These are phyloP conservation scores for Spatholobus suberectus DNA, from an alignment of 306 rosid species.

Conservation along the genomic window DNA sequence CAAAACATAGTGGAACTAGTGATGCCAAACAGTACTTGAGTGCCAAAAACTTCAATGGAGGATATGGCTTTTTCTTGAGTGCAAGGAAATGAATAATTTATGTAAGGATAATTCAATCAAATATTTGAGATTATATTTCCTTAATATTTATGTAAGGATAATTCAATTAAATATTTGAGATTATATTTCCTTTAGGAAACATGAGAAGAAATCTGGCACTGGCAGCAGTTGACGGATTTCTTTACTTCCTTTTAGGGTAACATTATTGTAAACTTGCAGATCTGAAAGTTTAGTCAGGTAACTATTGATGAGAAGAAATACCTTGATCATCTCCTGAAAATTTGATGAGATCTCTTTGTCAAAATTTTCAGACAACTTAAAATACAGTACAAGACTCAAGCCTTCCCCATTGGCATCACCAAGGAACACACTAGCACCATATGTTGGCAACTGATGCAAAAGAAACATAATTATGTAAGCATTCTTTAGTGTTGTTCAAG, in stretches of 20 bases:
- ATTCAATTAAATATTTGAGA: not conserved
- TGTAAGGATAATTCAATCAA: slow-evolving; percentile 12
- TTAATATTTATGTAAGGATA: too few relatives aligned
- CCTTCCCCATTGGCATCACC: slow-evolving; percentile 90
- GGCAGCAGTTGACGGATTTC: not conserved
- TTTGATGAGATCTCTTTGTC: slow-evolving; percentile 66
- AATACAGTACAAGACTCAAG: slow-evolving; percentile 89
- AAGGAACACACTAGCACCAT: slow-evolving; percentile 76
- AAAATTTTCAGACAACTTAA: slow-evolving; percentile 69
- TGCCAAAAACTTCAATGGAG: not conserved
- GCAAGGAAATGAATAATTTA: not conserved
- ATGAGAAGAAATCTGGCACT: not conserved
- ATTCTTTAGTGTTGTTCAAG: not conserved
- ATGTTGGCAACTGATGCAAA: slow-evolving; percentile 73
- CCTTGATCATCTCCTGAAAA: slow-evolving; percentile 70
- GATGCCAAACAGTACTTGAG: not conserved
- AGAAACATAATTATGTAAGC: slow-evolving; percentile 5
- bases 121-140: not conserved
- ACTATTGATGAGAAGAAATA: slow-evolving; percentile 37
- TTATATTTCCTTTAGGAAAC: not conserved
- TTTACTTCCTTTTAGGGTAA: not conserved
- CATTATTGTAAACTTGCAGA: not conserved
- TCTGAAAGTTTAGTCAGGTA: not conserved
- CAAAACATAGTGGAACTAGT: not conserved
- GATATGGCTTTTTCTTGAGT: not conserved